These are phyloP conservation scores for Polyrhizophydium stewartii DNA, from an alignment of 371 early-diverging fungal species.

Conservation along the genomic window DNA sequence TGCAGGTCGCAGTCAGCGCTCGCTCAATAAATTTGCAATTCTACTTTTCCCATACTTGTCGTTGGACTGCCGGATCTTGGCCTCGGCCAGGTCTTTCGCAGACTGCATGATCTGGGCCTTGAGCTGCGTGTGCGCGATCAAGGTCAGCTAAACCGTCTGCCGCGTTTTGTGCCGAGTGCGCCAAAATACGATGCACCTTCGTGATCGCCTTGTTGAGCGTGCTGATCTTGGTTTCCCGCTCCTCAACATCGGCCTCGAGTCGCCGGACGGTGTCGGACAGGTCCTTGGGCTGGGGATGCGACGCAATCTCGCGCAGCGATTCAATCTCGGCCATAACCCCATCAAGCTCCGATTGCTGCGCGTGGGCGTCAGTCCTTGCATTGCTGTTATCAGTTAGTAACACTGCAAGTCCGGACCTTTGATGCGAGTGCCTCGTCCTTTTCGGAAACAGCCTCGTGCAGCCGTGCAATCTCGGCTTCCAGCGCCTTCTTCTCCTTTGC, in stretches of 20 bases:
- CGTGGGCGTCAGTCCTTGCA: too few species aligned
- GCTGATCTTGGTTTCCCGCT: slow-evolving; percentile 15
- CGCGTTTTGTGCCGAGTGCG: background rate
- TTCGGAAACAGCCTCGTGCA: too few species aligned
- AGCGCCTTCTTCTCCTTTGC: too few species aligned
- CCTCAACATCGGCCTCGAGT: slow-evolving; percentile 16
- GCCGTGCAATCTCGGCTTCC: too few species aligned
- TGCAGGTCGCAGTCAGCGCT: background rate
- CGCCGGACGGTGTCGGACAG: slow-evolving; percentile 5
- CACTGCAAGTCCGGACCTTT: too few species aligned
- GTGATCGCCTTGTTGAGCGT: slow-evolving; percentile 19
- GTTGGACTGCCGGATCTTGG: slow-evolving; percentile 9
- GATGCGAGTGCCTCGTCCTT: too few species aligned
- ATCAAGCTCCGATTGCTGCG: too few species aligned
- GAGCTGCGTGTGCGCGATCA: background rate
- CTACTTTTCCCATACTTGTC: slow-evolving; percentile 1
- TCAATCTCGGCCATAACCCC: background rate
- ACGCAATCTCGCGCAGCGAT: background rate
- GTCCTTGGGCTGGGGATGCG: background rate
- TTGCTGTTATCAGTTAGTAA: too few species aligned
- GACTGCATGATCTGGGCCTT: slow-evolving; percentile 14
- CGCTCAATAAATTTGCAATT: background rate
- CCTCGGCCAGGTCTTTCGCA: slow-evolving; percentile 19
- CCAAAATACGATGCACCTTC: background rate
- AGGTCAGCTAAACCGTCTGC: background rate